A percentile compares a stretch with the other conserved stretches of the same genome.
Evolutionary conservation across 257 asterid genomes (phyloP).

Genomic region (Echites panduratus): DNA sequence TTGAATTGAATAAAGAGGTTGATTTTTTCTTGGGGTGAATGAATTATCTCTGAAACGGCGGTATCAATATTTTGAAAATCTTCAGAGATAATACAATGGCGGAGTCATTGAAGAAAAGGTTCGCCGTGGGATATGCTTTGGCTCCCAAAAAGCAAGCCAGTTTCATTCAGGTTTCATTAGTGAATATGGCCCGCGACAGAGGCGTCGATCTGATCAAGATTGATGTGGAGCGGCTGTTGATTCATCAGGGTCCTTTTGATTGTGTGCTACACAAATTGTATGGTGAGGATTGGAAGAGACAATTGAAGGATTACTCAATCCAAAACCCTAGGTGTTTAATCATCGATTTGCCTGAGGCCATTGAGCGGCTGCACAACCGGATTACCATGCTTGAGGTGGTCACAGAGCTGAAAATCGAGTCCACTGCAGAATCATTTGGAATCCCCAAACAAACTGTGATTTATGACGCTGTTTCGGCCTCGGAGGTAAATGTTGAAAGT

Average conservation of each 20-base stretch:
- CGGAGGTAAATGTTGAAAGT: slow-evolving; percentile 31
- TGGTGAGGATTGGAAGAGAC: slow-evolving; percentile 54
- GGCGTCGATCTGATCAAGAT: slow-evolving; percentile 64
- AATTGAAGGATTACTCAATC: slow-evolving; percentile 40
- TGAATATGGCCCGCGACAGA: slow-evolving; percentile 43
- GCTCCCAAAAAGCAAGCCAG: slow-evolving; percentile 72
- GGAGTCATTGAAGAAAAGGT: slow-evolving; percentile 43
- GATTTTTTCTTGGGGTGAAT: not conserved
- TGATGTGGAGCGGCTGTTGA: slow-evolving; percentile 46
- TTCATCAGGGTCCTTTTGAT: slow-evolving; percentile 71
- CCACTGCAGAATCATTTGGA: slow-evolving; percentile 43
- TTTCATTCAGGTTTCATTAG: slow-evolving; percentile 51
- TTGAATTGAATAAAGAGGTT: not conserved
- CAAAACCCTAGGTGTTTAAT: slow-evolving; percentile 41
- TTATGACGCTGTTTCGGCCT: slow-evolving; percentile 36
- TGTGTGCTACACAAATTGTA: slow-evolving; percentile 61
- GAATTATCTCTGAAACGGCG: not conserved
- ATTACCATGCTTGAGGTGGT: slow-evolving; percentile 69
- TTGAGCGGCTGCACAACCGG: slow-evolving; percentile 63
- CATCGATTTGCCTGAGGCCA: slow-evolving; percentile 58
- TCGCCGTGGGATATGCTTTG: slow-evolving; percentile 65
- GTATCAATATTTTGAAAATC: not conserved
- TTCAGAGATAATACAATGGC: slow-evolving; percentile 17
- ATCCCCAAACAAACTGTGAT: slow-evolving; percentile 56
- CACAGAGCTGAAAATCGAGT: slow-evolving; percentile 27